Evolutionary conservation across 1,284 basidiomycete species (phyloP).

Genomic region (Mycena sp.): DNA sequence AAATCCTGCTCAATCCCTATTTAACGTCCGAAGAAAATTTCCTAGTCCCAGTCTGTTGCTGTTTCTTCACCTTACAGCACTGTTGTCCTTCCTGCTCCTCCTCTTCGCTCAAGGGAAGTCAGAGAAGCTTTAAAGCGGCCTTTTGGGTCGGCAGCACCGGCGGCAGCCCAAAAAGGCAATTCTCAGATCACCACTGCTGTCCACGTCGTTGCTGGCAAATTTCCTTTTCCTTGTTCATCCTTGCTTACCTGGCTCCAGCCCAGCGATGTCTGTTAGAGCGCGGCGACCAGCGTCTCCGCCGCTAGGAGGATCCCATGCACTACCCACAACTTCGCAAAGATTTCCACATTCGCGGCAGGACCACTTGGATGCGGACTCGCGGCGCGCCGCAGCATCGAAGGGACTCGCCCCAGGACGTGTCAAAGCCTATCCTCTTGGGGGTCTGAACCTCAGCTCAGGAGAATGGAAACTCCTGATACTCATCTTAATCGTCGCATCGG

Average conservation of each 20-base stretch:
- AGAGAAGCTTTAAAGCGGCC: too few relatives aligned
- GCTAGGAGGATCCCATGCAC: conserved; percentile 49
- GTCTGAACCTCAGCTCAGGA: conserved; percentile 69
- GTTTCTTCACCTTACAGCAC: too few relatives aligned
- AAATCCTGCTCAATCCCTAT: too few relatives aligned
- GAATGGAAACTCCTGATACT: conserved; percentile 79
- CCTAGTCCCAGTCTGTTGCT: too few relatives aligned
- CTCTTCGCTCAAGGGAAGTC: too few relatives aligned
- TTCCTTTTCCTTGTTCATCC: conserved; percentile 9
- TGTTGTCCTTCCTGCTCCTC: too few relatives aligned
- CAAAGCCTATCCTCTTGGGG: conserved; percentile 62
- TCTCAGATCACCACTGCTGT: neutral
- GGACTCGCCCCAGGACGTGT: conserved; percentile 66
- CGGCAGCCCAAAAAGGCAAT: too few relatives aligned
- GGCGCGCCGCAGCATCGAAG: conserved; percentile 72
- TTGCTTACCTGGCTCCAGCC: conserved; percentile 16
- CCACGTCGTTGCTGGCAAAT: conserved; percentile 19
- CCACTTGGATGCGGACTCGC: conserved; percentile 76
- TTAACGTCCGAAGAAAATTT: too few relatives aligned
- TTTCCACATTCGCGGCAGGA: conserved; percentile 70
- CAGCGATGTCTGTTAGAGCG: conserved; percentile 63
- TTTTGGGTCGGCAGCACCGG: too few relatives aligned
- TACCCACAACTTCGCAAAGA: conserved; percentile 53
- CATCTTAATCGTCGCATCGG: conserved; percentile 72
- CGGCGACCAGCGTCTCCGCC: conserved; percentile 75